Conservation (phyloP, 345 rosid species). For the Syzygium grande region DNA sequence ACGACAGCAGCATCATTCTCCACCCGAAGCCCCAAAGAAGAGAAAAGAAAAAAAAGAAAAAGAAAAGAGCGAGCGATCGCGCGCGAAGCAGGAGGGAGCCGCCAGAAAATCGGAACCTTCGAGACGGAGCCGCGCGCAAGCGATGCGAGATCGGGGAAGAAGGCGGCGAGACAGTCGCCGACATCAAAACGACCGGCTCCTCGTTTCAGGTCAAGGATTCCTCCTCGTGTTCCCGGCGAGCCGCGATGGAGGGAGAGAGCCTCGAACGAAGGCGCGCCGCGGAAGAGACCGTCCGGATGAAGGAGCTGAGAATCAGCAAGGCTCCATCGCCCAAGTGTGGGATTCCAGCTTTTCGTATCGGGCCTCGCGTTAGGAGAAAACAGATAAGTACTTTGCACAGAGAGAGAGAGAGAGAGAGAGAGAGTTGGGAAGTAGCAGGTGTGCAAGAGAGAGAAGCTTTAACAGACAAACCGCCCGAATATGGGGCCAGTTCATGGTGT, state of each 20-base stretch:
- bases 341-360: no score
- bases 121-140: constrained; percentile 6
- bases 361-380: no score
- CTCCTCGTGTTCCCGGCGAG: not conserved
- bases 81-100: no score
- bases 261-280: not conserved
- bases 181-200: not conserved
- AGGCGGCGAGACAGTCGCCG: constrained; percentile 6
- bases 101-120: constrained; percentile 45
- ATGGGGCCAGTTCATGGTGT: not conserved
- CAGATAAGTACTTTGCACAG: not conserved
- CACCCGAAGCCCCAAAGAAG: not conserved
- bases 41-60: no score
- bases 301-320: not conserved
- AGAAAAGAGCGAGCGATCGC: no score
- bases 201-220: not conserved
- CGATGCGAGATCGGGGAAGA: constrained; percentile 25
- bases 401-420: not conserved
- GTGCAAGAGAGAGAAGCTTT: not conserved
- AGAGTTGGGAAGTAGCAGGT: not conserved
- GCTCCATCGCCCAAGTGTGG: not conserved
- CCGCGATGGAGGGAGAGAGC: not conserved
- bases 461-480: not conserved
- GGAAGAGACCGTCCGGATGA: not conserved
- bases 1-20: not conserved